A percentile compares a stretch with the other conserved stretches of the same genome.
Evolutionary conservation across 2,329 filamentous ascomycete species (phyloP).

Genomic region (Neodidymelliopsis sp.): DNA sequence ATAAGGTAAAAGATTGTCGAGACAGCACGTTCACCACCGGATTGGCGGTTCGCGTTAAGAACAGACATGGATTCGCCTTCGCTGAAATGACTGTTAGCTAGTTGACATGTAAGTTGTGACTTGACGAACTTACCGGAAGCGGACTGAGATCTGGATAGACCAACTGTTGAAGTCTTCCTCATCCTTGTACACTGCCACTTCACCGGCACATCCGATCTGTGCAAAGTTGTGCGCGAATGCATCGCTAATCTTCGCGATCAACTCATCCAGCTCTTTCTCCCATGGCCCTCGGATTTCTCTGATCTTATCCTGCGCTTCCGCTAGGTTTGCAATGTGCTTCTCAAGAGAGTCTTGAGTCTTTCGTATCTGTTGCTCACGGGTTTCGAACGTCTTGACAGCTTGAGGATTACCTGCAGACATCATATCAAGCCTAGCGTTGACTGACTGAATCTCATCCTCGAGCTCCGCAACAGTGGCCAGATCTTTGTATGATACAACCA

Average conservation of each 20-base stretch:
- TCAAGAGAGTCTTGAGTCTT: constrained; percentile 67
- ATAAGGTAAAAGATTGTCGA: constrained; percentile 99
- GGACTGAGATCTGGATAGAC: constrained; percentile 93
- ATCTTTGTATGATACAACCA: constrained; percentile 29
- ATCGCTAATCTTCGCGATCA: constrained; percentile 83
- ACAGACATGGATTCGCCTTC: constrained; percentile 81
- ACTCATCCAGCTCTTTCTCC: constrained; percentile 82
- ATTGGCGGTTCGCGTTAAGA: constrained; percentile 91
- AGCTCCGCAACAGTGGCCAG: constrained; percentile 62
- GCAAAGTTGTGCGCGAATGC: constrained; percentile 94
- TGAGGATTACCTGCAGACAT: constrained; percentile 79
- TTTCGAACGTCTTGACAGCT: constrained; percentile 74
- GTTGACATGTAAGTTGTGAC: not conserved
- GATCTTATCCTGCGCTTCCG: constrained; percentile 66
- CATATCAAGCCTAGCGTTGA: constrained; percentile 78
- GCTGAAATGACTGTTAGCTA: constrained; percentile 19
- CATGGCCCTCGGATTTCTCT: constrained; percentile 72
- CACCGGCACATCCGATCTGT: constrained; percentile 91
- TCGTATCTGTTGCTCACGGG: constrained; percentile 67
- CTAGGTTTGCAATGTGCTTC: constrained; percentile 63
- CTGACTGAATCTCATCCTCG: constrained; percentile 75
- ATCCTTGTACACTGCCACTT: constrained; percentile 87
- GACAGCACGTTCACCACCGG: constrained; percentile 92
- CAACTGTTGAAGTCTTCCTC: constrained; percentile 90
- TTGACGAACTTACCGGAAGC: constrained; percentile 74